These are phyloP conservation scores for Septoria petroselini DNA, from an alignment of 2,329 filamentous ascomycete species.

Conservation along the genomic window DNA sequence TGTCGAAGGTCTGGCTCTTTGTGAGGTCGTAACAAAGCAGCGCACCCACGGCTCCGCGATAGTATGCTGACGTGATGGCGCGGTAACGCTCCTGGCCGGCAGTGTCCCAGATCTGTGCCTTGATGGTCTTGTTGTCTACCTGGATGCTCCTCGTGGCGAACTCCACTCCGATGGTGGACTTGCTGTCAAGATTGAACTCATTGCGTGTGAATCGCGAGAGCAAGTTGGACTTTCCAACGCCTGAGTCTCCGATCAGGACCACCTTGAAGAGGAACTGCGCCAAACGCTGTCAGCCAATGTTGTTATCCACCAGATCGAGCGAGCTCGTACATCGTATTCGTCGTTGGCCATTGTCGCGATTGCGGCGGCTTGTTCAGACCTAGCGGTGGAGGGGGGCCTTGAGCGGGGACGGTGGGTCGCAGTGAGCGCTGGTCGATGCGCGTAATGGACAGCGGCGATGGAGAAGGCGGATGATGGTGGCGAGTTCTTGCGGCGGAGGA, in stretches of 20 bases:
- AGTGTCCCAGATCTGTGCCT: slow-evolving; percentile 99
- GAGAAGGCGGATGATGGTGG: not conserved
- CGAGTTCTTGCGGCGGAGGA: not conserved
- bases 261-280: slow-evolving; percentile 98
- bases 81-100: slow-evolving; percentile 98
- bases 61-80: slow-evolving; percentile 85
- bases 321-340: slow-evolving; percentile 71
- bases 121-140: slow-evolving; percentile 99
- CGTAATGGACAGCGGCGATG: not conserved
- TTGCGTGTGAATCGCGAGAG: slow-evolving; percentile 98
- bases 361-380: slow-evolving; percentile 5
- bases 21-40: slow-evolving; percentile 78
- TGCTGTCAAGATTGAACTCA: slow-evolving; percentile 99
- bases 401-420: slow-evolving; percentile 2
- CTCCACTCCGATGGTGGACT: slow-evolving; percentile 99
- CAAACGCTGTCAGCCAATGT: slow-evolving; percentile 7
- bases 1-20: slow-evolving; percentile 30
- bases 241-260: slow-evolving; percentile 97
- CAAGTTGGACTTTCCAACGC: slow-evolving; percentile 99
- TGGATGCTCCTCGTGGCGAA: slow-evolving; percentile 98
- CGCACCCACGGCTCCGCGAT: slow-evolving; percentile 93
- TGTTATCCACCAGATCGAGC: not conserved
- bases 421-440: slow-evolving; percentile 7
- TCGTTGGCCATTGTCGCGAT: slow-evolving; percentile 89
- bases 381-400: slow-evolving; percentile 11